These are phyloP conservation scores for Taiwanofungus camphoratus DNA, from an alignment of 1,284 basidiomycete species.

Conservation along the genomic window DNA sequence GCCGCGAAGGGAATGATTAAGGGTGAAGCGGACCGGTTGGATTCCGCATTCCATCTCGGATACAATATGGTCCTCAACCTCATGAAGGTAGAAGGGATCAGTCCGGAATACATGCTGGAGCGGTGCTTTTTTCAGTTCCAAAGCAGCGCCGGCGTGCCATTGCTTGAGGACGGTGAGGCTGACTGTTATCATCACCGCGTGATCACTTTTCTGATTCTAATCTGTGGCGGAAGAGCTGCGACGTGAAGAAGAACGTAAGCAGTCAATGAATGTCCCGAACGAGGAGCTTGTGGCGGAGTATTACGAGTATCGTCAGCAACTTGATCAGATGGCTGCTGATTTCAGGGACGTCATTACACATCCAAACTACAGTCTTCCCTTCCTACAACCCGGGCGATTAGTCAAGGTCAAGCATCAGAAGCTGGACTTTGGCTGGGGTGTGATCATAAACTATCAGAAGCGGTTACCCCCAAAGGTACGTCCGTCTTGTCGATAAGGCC, in stretches of 20 bases:
- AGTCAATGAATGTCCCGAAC: slow-evolving; percentile 70
- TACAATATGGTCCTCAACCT: slow-evolving; percentile 99
- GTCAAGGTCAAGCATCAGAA: slow-evolving; percentile 86
- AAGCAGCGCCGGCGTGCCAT: slow-evolving; percentile 85
- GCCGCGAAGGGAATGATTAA: slow-evolving; percentile 98
- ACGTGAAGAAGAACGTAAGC: slow-evolving; percentile 67
- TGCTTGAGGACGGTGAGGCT: slow-evolving; percentile 75
- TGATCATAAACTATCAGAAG: slow-evolving; percentile 91
- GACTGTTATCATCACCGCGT: background rate
- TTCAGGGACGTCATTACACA: slow-evolving; percentile 92
- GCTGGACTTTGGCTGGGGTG: slow-evolving; percentile 95
- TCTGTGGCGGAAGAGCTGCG: slow-evolving; percentile 58
- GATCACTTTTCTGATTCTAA: background rate
- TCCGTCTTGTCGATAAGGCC: background rate
- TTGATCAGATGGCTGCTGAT: slow-evolving; percentile 84
- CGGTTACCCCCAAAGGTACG: slow-evolving; percentile 67
- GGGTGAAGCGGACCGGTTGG: slow-evolving; percentile 94
- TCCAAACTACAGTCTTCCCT: slow-evolving; percentile 89
- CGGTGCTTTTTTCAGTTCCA: slow-evolving; percentile 99
- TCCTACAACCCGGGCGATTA: slow-evolving; percentile 88
- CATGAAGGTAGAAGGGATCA: slow-evolving; percentile 98
- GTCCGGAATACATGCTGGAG: slow-evolving; percentile 98
- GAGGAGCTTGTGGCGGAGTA: slow-evolving; percentile 87
- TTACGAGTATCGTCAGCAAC: slow-evolving; percentile 86
- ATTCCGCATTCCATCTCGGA: slow-evolving; percentile 97